Conservation (phyloP, 495 filamentous ascomycete genomes). For the Annulohypoxylon moriforme region DNA sequence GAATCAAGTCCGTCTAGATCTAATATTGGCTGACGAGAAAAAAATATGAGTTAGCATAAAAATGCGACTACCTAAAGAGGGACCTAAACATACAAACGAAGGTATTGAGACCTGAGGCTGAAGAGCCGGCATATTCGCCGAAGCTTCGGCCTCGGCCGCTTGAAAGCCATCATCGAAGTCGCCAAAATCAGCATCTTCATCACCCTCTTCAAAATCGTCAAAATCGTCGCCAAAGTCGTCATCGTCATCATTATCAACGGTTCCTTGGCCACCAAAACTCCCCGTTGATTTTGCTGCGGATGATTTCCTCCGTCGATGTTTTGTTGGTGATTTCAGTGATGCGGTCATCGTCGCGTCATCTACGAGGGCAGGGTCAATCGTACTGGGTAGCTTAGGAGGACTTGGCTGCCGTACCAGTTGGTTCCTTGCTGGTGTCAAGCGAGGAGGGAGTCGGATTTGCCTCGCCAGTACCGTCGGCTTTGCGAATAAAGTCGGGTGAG, state of each 20-base stretch:
- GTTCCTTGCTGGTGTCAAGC: slow-evolving; percentile 44
- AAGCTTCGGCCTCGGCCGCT: slow-evolving; percentile 63
- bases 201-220: slow-evolving; percentile 93
- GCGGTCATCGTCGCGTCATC: slow-evolving; percentile 51
- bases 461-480: slow-evolving; percentile 54
- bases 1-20: slow-evolving; percentile 73
- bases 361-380: slow-evolving; percentile 53
- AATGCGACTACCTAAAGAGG: slow-evolving; percentile 47
- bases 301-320: slow-evolving; percentile 51
- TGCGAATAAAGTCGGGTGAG: slow-evolving; percentile 60
- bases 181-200: slow-evolving; percentile 80
- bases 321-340: slow-evolving; percentile 47
- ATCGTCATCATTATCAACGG: slow-evolving; percentile 57
- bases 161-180: slow-evolving; percentile 92
- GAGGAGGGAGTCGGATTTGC: slow-evolving; percentile 43
- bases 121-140: slow-evolving; percentile 57
- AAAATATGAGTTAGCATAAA: slow-evolving; percentile 48
- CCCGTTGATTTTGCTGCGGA: slow-evolving; percentile 52
- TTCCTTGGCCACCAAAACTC: slow-evolving; percentile 53
- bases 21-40: slow-evolving; percentile 68
- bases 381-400: slow-evolving; percentile 50
- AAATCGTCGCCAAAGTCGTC: slow-evolving; percentile 87
- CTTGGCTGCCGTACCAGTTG: slow-evolving; percentile 52
- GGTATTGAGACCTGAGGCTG: slow-evolving; percentile 64
- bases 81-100: slow-evolving; percentile 56